Percentiles rank a stretch among this genome's conserved stretches.
Conservation (phyloP, 495 filamentous ascomycete species). For the Rostrohypoxylon terebratum region DNA sequence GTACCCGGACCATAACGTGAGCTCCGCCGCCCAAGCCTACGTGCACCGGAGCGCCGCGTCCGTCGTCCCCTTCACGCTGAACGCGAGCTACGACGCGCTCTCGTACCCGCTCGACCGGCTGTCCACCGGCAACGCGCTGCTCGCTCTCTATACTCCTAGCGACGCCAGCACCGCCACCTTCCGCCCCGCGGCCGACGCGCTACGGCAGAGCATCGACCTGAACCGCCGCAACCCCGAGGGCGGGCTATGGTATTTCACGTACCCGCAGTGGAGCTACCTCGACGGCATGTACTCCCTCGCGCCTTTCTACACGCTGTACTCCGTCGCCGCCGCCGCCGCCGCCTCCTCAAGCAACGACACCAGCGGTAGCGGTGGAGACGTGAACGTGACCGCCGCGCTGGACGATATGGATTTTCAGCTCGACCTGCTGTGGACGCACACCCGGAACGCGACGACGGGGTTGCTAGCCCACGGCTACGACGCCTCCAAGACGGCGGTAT, state of each 20-base stretch:
- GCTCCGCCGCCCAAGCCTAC: conserved; percentile 40
- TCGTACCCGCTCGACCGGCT: conserved; percentile 56
- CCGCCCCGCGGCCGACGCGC: conserved; percentile 47
- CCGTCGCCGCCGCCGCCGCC: conserved; percentile 32
- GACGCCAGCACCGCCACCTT: conserved; percentile 42
- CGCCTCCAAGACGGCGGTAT: conserved; percentile 60
- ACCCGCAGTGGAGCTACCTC: conserved; percentile 62
- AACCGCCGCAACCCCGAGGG: conserved; percentile 55
- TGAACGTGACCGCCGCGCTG: conserved; percentile 11
- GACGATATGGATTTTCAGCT: conserved; percentile 65
- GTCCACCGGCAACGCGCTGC: conserved; percentile 52
- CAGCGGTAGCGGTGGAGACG: conserved; percentile 22
- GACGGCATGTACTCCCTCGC: conserved; percentile 61
- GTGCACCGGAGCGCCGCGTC: conserved; percentile 45
- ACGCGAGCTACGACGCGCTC: conserved; percentile 52
- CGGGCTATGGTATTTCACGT: conserved; percentile 60
- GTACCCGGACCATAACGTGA: conserved; percentile 43
- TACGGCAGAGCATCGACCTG: conserved; percentile 55
- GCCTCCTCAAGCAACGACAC: background rate
- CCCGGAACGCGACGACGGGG: conserved; percentile 55
- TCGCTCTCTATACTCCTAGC: conserved; percentile 49
- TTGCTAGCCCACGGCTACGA: conserved; percentile 71
- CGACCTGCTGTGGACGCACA: conserved; percentile 62
- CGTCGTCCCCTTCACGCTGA: conserved; percentile 45
- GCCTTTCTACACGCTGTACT: conserved; percentile 52